Evolutionary conservation across 78 protist genomes (phyloP), one percentile per base, ranked within the genome.

Genomic region (Dictyostelium firmibasis): DNA sequence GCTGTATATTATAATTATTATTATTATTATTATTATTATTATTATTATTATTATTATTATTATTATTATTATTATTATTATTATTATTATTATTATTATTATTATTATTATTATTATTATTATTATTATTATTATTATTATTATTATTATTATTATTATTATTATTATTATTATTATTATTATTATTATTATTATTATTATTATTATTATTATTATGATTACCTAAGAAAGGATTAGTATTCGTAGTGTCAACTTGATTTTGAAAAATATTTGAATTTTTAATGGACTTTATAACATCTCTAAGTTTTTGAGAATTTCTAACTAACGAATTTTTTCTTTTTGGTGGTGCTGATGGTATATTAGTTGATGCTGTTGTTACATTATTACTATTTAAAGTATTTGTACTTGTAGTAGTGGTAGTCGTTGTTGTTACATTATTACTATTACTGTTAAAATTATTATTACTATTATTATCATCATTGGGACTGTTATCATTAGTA

Each of bases 301-400:
- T 38, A 31, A 77, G 43, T 77, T 77, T 77, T 77, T 77, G 83
- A 16, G 83, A 77, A 77, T 77, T 77, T 77, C 83, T 77, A 41
- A 77, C 41, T 41, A 77, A 41, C n/a, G 83, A 77, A 77, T 43
- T 77, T n/a, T 77, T 77, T 77, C 83, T 77, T 43, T 77, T 77
- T 16, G 83, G 83, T 41, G 18, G 25, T 7, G 33, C n/a, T 77
- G n/a, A n/a, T n/a, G n/a, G n/a, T n/a, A n/a, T n/a, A n/a, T n/a
- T n/a, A n/a, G 47, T 3, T 18, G 53, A 7, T 31, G 79, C 33
- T 6, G 23, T 29, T 10, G 38, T 69, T 1, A 1, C 13, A 50
- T 57, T 57, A 20, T 57, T 57, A 20, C 20, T 20, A 50, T 13
- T 50, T 50, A 50, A 16, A 50, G 0, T 50, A 20, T 44, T 10